These are phyloP conservation scores for Nigrograna mackinnonii DNA, from an alignment of 2,329 filamentous ascomycete genomes.

Conservation along the genomic window DNA sequence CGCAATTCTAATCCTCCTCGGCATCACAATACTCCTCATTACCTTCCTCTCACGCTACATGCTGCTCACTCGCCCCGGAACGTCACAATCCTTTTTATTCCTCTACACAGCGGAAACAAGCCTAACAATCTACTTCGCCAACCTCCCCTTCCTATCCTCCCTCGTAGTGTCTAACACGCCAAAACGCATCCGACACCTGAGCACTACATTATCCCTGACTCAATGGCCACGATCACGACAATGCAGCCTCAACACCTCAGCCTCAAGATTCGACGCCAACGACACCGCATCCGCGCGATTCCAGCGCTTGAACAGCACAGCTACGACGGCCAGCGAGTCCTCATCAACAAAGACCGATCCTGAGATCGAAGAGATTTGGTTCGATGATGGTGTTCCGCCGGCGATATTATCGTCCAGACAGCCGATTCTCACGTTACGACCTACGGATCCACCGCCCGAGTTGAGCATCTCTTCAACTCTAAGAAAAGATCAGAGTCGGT, in stretches of 20 bases:
- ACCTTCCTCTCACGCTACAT: conserved; percentile 18
- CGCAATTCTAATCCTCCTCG: conserved; percentile 18
- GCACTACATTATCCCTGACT: conserved; percentile 12
- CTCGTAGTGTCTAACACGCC: conserved; percentile 20
- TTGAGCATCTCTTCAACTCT: no score
- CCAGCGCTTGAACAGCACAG: conserved; percentile 6
- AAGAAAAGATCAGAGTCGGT: no score
- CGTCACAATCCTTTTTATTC: conserved; percentile 13
- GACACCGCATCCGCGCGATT: conserved; percentile 7
- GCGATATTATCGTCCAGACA: conserved; percentile 2
- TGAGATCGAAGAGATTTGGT: conserved; percentile 6
- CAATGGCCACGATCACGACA: conserved; percentile 17
- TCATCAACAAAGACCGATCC: neutral
- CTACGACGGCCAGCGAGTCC: conserved; percentile 7
- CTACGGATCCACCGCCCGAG: conserved; percentile 12
- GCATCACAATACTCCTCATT: conserved; percentile 16
- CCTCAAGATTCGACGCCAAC: neutral
- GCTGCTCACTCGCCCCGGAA: conserved; percentile 9
- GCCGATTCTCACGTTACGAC: conserved; percentile 5
- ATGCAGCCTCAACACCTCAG: neutral
- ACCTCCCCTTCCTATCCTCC: conserved; percentile 29
- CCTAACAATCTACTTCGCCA: conserved; percentile 24
- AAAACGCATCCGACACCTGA: conserved; percentile 14
- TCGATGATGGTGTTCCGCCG: neutral
- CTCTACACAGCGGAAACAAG: conserved; percentile 21